Base-by-base conservation (phyloP, 1,139 yeast genomes). In the Kodamaea derodonti region DNA sequence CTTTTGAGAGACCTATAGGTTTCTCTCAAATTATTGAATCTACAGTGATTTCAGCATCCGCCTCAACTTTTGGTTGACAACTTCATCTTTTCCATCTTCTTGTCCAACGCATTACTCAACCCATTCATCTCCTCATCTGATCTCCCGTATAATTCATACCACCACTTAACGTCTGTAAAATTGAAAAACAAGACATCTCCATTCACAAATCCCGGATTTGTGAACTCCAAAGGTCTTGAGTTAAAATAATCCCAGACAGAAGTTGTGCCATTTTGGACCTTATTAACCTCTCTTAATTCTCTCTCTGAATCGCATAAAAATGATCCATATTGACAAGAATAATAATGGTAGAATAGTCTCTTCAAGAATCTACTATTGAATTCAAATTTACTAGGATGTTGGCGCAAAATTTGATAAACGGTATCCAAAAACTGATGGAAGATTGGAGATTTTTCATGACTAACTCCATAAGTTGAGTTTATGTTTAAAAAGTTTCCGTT, bases 171-270 rank as follows among this genome's bases (percentile, higher is more conserved):
- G 34, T 80, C 80, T 23, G 74, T 72, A 40, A 70, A 68, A 45
- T 87, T 84, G 30, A 94, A 87, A 32, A 77, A 74, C 2, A 85
- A 56, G 43, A 85, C 78, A 7, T 51, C 56, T 13, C 28, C 28
- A 17, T 72, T 71, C 16, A 59, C 66, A 48, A 74, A 87, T 2
- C 45, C 47, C 9, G 59, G 61, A 52, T 84, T 86, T 1, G 69
- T 56, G 51, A 88, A 92, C 53, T 87, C 95, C n/a, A 56, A 58
- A 17, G 71, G 72, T 23, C 96, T 65, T 2, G 95, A 84, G 38
- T 78, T 67, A 62, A 92, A 92, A 53, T 92, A 88, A 58, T 88
- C 95, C 98, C 98, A 92, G 1, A 84, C 95, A 10, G 94, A 80
- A 14, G 85, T 68, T 0, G 97, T 85, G 12, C 69, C 62, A 2